A percentile compares a stretch with the other conserved stretches of the same genome.
phyloP scores from a whole-genome alignment of 768 basidiomycete species.

The Mycena indigotica region DNA sequence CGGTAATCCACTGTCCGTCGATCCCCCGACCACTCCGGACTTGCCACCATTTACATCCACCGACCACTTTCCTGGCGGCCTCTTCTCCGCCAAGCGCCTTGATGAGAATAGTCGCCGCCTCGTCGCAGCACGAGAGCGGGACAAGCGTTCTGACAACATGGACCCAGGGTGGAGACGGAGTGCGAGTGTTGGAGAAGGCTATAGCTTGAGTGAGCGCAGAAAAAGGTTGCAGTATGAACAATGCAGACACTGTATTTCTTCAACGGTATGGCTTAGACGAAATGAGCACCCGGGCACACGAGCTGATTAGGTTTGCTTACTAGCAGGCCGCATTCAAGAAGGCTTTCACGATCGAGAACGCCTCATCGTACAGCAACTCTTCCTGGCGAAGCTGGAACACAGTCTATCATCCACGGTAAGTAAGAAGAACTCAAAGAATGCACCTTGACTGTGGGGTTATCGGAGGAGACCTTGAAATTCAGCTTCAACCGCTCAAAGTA shows the following conservation, averaged over 20 bases:
- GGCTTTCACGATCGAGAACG: slow-evolving; percentile 76
- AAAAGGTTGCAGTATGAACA: not conserved
- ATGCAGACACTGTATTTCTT: slow-evolving; percentile 65
- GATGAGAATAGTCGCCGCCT: slow-evolving; percentile 73
- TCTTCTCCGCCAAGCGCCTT: slow-evolving; percentile 85
- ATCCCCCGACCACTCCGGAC: slow-evolving; percentile 87
- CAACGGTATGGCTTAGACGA: slow-evolving; percentile 70
- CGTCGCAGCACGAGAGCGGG: slow-evolving; percentile 74
- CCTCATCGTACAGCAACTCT: slow-evolving; percentile 81
- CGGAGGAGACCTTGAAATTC: slow-evolving; percentile 34
- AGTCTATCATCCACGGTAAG: not conserved
- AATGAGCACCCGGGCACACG: slow-evolving; percentile 5
- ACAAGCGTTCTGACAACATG: slow-evolving; percentile 71
- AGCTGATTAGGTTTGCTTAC: slow-evolving; percentile 42
- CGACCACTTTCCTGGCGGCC: slow-evolving; percentile 66
- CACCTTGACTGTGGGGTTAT: slow-evolving; percentile 39
- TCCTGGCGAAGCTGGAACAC: slow-evolving; percentile 57
- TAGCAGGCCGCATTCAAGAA: slow-evolving; percentile 74
- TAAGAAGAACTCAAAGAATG: not conserved
- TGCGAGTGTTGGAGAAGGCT: slow-evolving; percentile 78
- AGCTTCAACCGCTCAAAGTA: slow-evolving; percentile 70
- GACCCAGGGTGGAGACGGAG: slow-evolving; percentile 84
- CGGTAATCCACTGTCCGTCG: slow-evolving; percentile 85
- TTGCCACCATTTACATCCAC: slow-evolving; percentile 98
- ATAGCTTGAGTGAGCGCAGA: not conserved